A percentile compares a stretch with the other conserved stretches of the same genome.
phyloP scores from a whole-genome alignment of 495 filamentous ascomycete species.

The Sordaria brevicollis region DNA sequence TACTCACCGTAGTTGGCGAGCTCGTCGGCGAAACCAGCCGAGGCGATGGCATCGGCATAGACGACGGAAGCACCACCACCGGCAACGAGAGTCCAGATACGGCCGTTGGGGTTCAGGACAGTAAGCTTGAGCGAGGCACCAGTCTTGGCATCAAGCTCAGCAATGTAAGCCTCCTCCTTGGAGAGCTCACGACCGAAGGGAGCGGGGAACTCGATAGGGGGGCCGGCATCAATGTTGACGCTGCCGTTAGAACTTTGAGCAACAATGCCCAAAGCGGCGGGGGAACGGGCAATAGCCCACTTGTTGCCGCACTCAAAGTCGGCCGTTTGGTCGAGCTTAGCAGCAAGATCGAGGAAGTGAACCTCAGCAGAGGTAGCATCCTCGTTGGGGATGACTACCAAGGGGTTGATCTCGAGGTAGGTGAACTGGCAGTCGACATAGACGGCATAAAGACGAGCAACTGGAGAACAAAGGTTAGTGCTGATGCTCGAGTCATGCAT shows the following conservation, averaged over 20 bases:
- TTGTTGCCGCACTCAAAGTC: slow-evolving; percentile 99
- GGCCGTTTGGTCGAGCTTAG: slow-evolving; percentile 97
- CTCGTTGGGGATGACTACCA: slow-evolving; percentile 94
- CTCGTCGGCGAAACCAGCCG: slow-evolving; percentile 87
- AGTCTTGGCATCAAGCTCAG: slow-evolving; percentile 97
- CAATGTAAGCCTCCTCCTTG: slow-evolving; percentile 98
- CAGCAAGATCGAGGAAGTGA: slow-evolving; percentile 95
- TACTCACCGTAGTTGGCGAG: slow-evolving; percentile 99
- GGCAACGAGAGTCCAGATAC: slow-evolving; percentile 96
- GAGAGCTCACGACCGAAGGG: slow-evolving; percentile 96
- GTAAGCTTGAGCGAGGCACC: slow-evolving; percentile 98
- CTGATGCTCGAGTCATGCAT: background rate
- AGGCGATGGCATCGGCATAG: slow-evolving; percentile 97
- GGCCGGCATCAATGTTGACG: slow-evolving; percentile 91
- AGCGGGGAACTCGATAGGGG: slow-evolving; percentile 97
- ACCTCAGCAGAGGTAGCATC: slow-evolving; percentile 87
- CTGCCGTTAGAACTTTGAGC: slow-evolving; percentile 52
- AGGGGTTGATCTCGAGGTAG: slow-evolving; percentile 98
- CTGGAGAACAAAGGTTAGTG: slow-evolving; percentile 7
- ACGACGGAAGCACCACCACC: slow-evolving; percentile 99
- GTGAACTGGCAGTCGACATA: slow-evolving; percentile 99
- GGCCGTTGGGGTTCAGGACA: slow-evolving; percentile 80
- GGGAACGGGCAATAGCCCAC: slow-evolving; percentile 90
- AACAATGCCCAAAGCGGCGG: slow-evolving; percentile 71
- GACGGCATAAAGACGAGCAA: slow-evolving; percentile 72